phyloP scores from a whole-genome alignment of 2,329 filamentous ascomycete species.

The Curvularia sp. region DNA sequence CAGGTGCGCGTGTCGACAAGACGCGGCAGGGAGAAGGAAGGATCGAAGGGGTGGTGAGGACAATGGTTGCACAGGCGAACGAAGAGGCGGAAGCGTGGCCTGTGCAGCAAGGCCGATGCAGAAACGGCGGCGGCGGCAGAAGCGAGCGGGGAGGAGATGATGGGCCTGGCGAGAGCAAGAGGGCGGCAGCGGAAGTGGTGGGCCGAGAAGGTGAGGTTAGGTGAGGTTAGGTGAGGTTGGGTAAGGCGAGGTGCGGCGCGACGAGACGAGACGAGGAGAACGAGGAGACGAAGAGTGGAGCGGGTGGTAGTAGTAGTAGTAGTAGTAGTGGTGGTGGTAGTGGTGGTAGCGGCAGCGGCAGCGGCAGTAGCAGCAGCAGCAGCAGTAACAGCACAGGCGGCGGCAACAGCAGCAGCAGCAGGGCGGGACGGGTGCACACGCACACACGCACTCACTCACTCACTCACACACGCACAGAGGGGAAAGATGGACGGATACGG shows the following conservation, averaged over 20 bases:
- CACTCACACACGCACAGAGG: neutral
- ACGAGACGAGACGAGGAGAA: neutral
- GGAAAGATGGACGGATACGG: neutral
- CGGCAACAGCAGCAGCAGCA: neutral
- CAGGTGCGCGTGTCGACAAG: slow-evolving; percentile 38
- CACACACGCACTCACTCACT: no score
- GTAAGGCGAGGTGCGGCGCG: neutral
- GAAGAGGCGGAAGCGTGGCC: slow-evolving; percentile 30
- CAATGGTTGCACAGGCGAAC: slow-evolving; percentile 33
- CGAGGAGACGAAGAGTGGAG: neutral
- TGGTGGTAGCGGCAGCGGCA: neutral
- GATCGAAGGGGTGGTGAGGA: slow-evolving; percentile 26
- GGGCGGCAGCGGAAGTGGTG: neutral
- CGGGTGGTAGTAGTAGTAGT: neutral
- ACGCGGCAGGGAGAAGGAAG: slow-evolving; percentile 39
- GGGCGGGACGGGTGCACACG: neutral
- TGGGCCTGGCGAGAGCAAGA: slow-evolving; percentile 6
- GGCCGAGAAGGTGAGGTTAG: neutral
- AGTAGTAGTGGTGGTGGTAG: neutral
- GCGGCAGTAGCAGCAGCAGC: neutral
- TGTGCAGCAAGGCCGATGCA: slow-evolving; percentile 34
- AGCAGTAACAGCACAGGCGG: slow-evolving; percentile 3
- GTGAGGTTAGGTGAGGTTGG: neutral
- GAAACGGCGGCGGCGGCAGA: slow-evolving; percentile 26
- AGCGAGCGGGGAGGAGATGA: slow-evolving; percentile 23